Percentiles rank a stretch among this genome's conserved stretches.
These are phyloP conservation scores for Wickerhamomyces bisporus DNA, from an alignment of 805 yeast species.

Conservation along the genomic window DNA sequence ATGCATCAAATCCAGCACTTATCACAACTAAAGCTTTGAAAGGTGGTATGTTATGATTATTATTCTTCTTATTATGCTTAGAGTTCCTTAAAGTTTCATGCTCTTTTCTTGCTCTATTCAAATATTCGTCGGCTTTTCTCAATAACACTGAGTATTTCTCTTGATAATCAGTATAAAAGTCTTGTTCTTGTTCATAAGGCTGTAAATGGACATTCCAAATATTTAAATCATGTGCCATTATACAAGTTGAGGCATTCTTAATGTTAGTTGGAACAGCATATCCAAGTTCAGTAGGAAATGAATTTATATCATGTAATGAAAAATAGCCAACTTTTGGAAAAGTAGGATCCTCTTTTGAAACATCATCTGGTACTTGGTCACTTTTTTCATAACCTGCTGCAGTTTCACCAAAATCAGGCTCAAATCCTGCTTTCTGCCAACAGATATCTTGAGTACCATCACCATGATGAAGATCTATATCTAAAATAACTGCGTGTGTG, in stretches of 20 bases:
- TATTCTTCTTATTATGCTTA: slow-evolving; percentile 9
- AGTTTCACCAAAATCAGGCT: slow-evolving; percentile 39
- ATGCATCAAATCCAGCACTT: slow-evolving; percentile 87
- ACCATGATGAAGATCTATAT: slow-evolving; percentile 84
- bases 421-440: slow-evolving; percentile 70
- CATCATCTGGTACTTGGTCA: slow-evolving; percentile 32
- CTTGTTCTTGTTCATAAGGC: slow-evolving; percentile 56
- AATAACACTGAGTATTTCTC: slow-evolving; percentile 57
- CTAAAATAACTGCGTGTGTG: slow-evolving; percentile 77
- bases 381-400: slow-evolving; percentile 22
- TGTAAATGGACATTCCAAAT: slow-evolving; percentile 83
- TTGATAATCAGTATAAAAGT: slow-evolving; percentile 58
- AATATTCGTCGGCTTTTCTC: slow-evolving; percentile 61
- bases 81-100: slow-evolving; percentile 26
- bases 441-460: slow-evolving; percentile 87
- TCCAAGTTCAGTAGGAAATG: slow-evolving; percentile 79
- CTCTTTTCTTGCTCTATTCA: slow-evolving; percentile 42
- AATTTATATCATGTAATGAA: slow-evolving; percentile 79
- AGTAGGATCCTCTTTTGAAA: slow-evolving; percentile 32
- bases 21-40: slow-evolving; percentile 60
- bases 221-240: slow-evolving; percentile 68
- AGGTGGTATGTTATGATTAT: slow-evolving; percentile 25
- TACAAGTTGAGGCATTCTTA: slow-evolving; percentile 72
- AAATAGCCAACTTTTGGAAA: slow-evolving; percentile 73
- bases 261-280: slow-evolving; percentile 68